Conservation (phyloP, 192 early-diverging fungal species). For the Geosiphon pyriformis region DNA sequence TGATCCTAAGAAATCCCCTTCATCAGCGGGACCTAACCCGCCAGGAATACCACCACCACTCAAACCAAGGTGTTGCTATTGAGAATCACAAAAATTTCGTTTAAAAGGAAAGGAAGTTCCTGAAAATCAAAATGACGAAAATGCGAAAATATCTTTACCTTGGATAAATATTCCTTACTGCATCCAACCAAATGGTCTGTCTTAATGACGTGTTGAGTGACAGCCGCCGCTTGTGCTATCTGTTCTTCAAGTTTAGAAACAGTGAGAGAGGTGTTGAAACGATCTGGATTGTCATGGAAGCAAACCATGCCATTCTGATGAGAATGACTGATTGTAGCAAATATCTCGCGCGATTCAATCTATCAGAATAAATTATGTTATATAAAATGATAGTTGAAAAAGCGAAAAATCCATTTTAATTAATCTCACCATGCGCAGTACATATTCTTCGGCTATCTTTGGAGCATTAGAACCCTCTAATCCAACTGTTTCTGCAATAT, state of each 20-base stretch:
- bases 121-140: background rate
- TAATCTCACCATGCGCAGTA: conserved; percentile 55
- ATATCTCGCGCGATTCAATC: conserved; percentile 47
- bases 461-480: conserved; percentile 32
- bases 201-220: conserved; percentile 19
- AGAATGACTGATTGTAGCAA: conserved; percentile 43
- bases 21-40: conserved; percentile 2
- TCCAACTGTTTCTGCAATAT: conserved; percentile 60
- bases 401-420: no score
- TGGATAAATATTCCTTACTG: conserved; percentile 23
- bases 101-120: background rate
- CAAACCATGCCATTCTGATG: conserved; percentile 57
- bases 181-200: conserved; percentile 11
- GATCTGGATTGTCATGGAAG: conserved; percentile 60
- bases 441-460: conserved; percentile 44
- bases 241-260: conserved; percentile 42
- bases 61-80: background rate
- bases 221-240: conserved; percentile 32
- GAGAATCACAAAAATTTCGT: background rate
- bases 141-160: background rate
- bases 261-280: conserved; percentile 36
- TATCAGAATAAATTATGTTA: conserved; percentile 20
- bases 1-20: background rate
- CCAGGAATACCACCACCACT: conserved; percentile 1
- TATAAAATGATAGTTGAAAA: no score